Percentiles rank a stretch among this genome's conserved stretches.
phyloP scores from a whole-genome alignment of 2,329 filamentous ascomycete species.

The Phoma sp. region DNA sequence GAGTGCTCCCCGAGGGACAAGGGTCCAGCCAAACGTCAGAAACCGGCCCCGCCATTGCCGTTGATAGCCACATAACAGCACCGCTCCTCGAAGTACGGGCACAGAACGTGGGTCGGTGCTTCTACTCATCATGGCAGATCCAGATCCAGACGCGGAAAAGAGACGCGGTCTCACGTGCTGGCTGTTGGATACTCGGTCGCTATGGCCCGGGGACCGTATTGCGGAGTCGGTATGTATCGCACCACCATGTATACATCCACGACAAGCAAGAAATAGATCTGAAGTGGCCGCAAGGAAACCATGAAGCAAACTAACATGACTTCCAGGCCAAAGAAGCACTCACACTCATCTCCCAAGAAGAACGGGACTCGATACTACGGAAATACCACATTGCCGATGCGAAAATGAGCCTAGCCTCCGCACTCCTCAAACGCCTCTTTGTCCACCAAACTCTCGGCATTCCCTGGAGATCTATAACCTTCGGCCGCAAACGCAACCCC shows the following conservation, averaged over 20 bases:
- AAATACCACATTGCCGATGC: conserved; percentile 76
- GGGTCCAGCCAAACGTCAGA: conserved; percentile 7
- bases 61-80: conserved; percentile 22
- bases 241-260: neutral
- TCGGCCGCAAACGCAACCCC: conserved; percentile 63
- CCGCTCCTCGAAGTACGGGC: neutral
- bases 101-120: neutral
- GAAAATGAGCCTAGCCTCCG: conserved; percentile 75
- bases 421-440: conserved; percentile 75
- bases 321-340: conserved; percentile 54
- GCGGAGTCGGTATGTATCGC: conserved; percentile 20
- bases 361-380: conserved; percentile 64
- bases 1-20: conserved; percentile 4
- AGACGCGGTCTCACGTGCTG: conserved; percentile 52
- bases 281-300: neutral
- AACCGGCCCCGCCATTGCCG: conserved; percentile 25
- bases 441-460: conserved; percentile 66
- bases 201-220: conserved; percentile 58
- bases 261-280: neutral
- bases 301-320: conserved; percentile 13
- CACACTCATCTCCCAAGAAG: conserved; percentile 55
- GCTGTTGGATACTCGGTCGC: conserved; percentile 57
- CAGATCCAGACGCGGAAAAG: conserved; percentile 14
- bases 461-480: conserved; percentile 66
- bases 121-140: conserved; percentile 23